A percentile compares a stretch with the other conserved stretches of the same genome.
These are phyloP conservation scores for Gleditsia sinensis DNA, from an alignment of 306 rosid genomes.

Conservation along the genomic window DNA sequence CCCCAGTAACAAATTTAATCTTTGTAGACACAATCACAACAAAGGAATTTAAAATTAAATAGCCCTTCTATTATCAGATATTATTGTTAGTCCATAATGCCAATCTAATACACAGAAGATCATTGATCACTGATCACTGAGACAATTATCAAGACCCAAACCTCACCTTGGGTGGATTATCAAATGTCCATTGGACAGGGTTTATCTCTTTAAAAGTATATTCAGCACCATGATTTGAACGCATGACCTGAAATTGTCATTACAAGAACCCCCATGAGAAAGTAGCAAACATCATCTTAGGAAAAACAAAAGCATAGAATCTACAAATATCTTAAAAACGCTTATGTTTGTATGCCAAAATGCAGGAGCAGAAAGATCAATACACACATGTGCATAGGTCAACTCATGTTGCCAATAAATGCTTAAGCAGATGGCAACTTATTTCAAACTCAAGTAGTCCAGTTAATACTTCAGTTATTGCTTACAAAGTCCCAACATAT, in stretches of 20 bases:
- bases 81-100: not conserved
- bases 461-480: no score
- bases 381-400: not conserved
- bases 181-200: conserved; percentile 70
- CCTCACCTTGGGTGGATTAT: conserved; percentile 68
- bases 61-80: not conserved
- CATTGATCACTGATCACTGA: not conserved
- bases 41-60: conserved; percentile 1
- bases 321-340: not conserved
- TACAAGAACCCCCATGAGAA: conserved; percentile 18
- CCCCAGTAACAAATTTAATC: conserved; percentile 10
- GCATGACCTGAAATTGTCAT: conserved; percentile 62
- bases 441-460: no score
- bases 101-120: not conserved
- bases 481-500: no score
- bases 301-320: not conserved
- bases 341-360: conserved; percentile 8
- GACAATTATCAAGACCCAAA: conserved; percentile 24
- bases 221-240: conserved; percentile 70
- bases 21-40: not conserved
- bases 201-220: conserved; percentile 70
- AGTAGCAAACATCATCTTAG: not conserved
- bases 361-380: not conserved
- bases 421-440: no score
- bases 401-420: not conserved